phyloP scores from a whole-genome alignment of 2,329 filamentous ascomycete species.

The Fusarium brachygibbosum region DNA sequence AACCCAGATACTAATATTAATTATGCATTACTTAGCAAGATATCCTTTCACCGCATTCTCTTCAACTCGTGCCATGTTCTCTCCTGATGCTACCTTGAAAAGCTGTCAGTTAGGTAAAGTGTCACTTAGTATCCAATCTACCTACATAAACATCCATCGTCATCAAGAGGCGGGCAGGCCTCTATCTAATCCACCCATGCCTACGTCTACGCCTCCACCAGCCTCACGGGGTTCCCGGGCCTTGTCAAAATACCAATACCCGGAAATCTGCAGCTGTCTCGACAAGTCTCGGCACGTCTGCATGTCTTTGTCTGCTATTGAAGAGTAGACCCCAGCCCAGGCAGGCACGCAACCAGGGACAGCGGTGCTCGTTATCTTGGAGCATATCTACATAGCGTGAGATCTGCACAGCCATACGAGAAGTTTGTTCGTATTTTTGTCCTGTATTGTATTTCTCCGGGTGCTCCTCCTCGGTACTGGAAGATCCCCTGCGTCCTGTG shows the following conservation, averaged over 20 bases:
- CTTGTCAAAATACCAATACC: slow-evolving; percentile 16
- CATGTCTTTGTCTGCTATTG: slow-evolving; percentile 14
- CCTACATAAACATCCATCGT: slow-evolving; percentile 19
- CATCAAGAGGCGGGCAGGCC: slow-evolving; percentile 15
- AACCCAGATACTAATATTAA: too few relatives aligned
- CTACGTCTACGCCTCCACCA: slow-evolving; percentile 29
- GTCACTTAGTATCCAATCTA: slow-evolving; percentile 20
- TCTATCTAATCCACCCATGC: slow-evolving; percentile 9
- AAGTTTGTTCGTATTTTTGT: slow-evolving; percentile 42
- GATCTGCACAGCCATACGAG: slow-evolving; percentile 42
- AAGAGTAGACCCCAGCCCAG: not conserved
- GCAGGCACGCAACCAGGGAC: not conserved
- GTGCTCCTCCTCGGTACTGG: slow-evolving; percentile 40
- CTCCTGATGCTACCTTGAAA: slow-evolving; percentile 10
- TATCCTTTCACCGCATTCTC: slow-evolving; percentile 17
- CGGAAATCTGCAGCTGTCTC: slow-evolving; percentile 31
- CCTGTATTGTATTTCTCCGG: slow-evolving; percentile 19
- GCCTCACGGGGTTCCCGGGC: slow-evolving; percentile 45
- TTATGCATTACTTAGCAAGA: not conserved
- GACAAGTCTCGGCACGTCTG: slow-evolving; percentile 1
- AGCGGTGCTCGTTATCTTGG: slow-evolving; percentile 22
- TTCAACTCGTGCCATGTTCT: slow-evolving; percentile 12
- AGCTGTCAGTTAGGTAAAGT: slow-evolving; percentile 1
- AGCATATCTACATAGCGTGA: slow-evolving; percentile 8
- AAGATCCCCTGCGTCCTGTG: slow-evolving; percentile 37